Evolutionary conservation across 169 alveolate species (phyloP), one percentile per base, ranked within the genome.

Genomic region (Plasmodium gallinaceum): DNA sequence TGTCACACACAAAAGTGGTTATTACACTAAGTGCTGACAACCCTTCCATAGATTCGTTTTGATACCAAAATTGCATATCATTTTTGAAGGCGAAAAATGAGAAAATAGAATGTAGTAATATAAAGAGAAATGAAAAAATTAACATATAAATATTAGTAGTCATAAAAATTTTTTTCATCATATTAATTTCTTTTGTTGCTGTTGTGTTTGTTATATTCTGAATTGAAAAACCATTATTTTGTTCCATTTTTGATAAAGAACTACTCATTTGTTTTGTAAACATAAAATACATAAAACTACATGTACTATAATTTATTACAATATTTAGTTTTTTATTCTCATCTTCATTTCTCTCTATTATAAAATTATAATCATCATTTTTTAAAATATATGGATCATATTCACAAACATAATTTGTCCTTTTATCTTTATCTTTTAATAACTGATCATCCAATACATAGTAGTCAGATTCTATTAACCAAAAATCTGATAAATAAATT

Each of bases 11-110:
- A 60, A 97, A 95, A 61, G 96, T 93, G 32, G 96, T 92, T 52
- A 96, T 88, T 68, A 98, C 95, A 66, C 98, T 93, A 61, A 96
- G 95, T 0, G 98, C 98, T 43, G 99, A 96, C 5, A 98, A 93
- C 0, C 99, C 99, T 90, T 97, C 97, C 98, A 98, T 96, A 16
- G 98, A 96, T 64, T 98, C 98, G 92, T 97, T 96, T 69, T 94
- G 90, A 66, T 96, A 93, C 99, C 99, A 98, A 89, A 97, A 98
- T 54, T 95, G 97, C 76, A 98, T 96, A 92, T 98, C 98, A 74
- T 96, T 97, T 90, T 97, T 97, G 88, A 97, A 95, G n/a, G 98
- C 98, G 43, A 96, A 95, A 92, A 94, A 91, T 18, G 98, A 97
- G 91, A 97, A 97, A 52, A 97, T 87, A 5, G 97, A 92, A 93